Evolutionary conservation across 768 basidiomycete species (phyloP).

Genomic region (Boletus speciosus): DNA sequence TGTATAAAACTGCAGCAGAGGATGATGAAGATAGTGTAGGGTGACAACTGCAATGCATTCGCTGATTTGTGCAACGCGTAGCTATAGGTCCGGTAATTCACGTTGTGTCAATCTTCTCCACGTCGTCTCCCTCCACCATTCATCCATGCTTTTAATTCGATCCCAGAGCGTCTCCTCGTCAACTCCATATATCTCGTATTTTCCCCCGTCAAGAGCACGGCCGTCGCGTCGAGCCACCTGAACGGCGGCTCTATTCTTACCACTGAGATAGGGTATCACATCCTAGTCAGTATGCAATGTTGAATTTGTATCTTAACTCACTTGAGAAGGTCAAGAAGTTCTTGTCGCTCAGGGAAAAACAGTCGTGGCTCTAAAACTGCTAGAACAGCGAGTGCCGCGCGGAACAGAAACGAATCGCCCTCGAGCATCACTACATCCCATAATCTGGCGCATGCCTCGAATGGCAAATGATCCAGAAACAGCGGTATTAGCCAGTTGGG

Average conservation of each 20-base stretch:
- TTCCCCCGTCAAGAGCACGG: constrained; percentile 58
- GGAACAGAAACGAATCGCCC: constrained; percentile 87
- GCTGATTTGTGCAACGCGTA: background rate
- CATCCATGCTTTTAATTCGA: constrained; percentile 74
- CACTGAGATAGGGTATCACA: constrained; percentile 40
- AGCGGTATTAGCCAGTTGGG: constrained; percentile 78
- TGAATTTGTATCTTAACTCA: constrained; percentile 32
- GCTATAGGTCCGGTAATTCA: constrained; percentile 72
- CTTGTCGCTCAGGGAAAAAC: constrained; percentile 82
- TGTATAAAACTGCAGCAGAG: constrained; percentile 67
- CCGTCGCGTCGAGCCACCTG: constrained; percentile 80
- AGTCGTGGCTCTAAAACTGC: constrained; percentile 80
- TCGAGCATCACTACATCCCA: constrained; percentile 89
- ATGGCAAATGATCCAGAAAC: constrained; percentile 83
- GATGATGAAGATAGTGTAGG: constrained; percentile 37
- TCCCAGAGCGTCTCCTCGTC: constrained; percentile 87
- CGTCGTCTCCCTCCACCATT: constrained; percentile 92
- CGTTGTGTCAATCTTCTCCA: constrained; percentile 80
- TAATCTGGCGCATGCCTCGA: constrained; percentile 83
- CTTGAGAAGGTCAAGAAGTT: constrained; percentile 76
- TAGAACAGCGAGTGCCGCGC: constrained; percentile 77
- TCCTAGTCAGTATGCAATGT: constrained; percentile 11
- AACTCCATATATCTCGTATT: constrained; percentile 83
- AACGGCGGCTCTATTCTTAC: constrained; percentile 77
- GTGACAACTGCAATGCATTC: constrained; percentile 8